These are phyloP conservation scores for Neurospora terricola DNA, from an alignment of 495 filamentous ascomycete species.

Conservation along the genomic window DNA sequence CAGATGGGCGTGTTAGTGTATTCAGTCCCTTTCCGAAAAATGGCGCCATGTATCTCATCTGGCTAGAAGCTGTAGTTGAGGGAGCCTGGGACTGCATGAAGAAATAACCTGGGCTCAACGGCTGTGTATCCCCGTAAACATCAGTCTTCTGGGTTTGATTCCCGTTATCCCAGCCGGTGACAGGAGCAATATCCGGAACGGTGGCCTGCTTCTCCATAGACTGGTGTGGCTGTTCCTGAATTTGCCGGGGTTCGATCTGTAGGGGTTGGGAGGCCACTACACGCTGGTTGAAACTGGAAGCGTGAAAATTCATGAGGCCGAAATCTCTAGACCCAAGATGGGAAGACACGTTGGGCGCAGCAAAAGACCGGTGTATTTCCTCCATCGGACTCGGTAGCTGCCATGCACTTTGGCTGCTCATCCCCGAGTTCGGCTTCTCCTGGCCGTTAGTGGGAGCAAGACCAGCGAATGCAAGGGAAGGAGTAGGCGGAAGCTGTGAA, in stretches of 20 bases:
- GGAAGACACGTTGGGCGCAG: conserved; percentile 22
- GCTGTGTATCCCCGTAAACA: conserved; percentile 21
- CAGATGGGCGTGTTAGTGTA: conserved; percentile 32
- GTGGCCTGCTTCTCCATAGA: not conserved
- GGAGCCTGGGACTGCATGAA: conserved; percentile 35
- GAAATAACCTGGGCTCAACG: conserved; percentile 43
- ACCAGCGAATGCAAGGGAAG: conserved; percentile 6
- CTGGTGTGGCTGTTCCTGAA: conserved; percentile 3
- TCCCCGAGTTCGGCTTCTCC: conserved; percentile 35
- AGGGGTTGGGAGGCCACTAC: conserved; percentile 12
- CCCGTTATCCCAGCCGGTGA: conserved; percentile 27
- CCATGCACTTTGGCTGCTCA: conserved; percentile 10
- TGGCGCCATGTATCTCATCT: conserved; percentile 34
- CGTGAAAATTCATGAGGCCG: conserved; percentile 19
- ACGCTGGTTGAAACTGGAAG: conserved; percentile 7
- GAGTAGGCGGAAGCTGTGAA: conserved; percentile 12
- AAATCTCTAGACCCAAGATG: conserved; percentile 27
- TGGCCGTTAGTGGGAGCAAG: conserved; percentile 18
- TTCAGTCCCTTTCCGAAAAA: conserved; percentile 39
- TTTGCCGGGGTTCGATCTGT: conserved; percentile 8
- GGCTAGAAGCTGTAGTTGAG: conserved; percentile 36
- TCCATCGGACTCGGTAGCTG: conserved; percentile 36
- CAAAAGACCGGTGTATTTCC: conserved; percentile 17
- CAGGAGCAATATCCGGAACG: not conserved
- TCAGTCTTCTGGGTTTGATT: conserved; percentile 25